These are phyloP conservation scores for Vitis rupestris DNA, from an alignment of 164 flowering plant species.

Conservation along the genomic window DNA sequence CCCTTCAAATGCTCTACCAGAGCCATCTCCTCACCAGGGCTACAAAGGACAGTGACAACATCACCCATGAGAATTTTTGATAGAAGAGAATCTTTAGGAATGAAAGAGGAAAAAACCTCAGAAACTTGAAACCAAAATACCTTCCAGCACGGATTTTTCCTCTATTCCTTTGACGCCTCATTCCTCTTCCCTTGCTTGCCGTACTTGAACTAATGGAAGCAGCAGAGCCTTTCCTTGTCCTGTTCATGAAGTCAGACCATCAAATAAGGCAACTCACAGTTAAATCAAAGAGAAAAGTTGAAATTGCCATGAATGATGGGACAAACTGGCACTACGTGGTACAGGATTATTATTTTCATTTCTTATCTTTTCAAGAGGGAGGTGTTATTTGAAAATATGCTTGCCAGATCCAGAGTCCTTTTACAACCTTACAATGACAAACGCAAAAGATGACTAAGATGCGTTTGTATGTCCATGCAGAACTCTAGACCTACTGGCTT, in stretches of 20 bases:
- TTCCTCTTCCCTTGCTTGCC: slow-evolving; percentile 60
- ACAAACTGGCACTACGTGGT: not conserved
- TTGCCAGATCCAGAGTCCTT: too few species aligned
- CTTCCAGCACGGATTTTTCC: slow-evolving; percentile 98
- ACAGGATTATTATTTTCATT: not conserved
- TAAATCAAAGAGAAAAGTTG: slow-evolving; percentile 2
- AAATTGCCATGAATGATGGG: not conserved
- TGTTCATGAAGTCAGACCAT: slow-evolving; percentile 23
- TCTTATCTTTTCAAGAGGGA: not conserved
- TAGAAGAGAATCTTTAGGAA: not conserved
- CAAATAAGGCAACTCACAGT: slow-evolving; percentile 2
- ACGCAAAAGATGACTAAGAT: too few species aligned
- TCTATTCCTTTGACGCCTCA: slow-evolving; percentile 63
- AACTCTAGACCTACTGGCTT: too few species aligned
- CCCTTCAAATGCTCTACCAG: slow-evolving; percentile 88
- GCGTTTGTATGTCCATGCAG: too few species aligned
- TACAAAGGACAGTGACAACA: slow-evolving; percentile 22
- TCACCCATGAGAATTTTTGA: slow-evolving; percentile 7
- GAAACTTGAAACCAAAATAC: slow-evolving; percentile 33
- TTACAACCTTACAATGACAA: too few species aligned
- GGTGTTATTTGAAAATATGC: too few species aligned
- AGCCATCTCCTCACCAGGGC: slow-evolving; percentile 94
- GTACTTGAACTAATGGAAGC: slow-evolving; percentile 58
- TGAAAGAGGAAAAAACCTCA: not conserved
- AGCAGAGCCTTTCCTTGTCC: slow-evolving; percentile 63